These are phyloP conservation scores for Tetrapisispora namnaoensis DNA, from an alignment of 805 yeast species.

Conservation along the genomic window DNA sequence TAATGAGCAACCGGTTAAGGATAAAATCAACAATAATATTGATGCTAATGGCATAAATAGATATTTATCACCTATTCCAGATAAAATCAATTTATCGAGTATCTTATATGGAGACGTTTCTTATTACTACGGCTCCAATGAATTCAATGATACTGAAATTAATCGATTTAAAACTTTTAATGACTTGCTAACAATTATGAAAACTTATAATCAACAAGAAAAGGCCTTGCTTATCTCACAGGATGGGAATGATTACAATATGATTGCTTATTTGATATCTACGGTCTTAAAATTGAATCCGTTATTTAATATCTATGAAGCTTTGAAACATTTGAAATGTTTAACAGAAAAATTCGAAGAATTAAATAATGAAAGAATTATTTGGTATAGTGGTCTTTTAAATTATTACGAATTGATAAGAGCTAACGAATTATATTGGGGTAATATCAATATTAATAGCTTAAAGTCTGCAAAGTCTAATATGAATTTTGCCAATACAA, in stretches of 20 bases:
- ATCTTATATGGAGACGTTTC: conserved; percentile 7
- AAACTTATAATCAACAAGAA: conserved; percentile 11
- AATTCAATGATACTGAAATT: conserved; percentile 10
- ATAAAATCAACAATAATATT: neutral
- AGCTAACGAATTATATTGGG: conserved; percentile 13
- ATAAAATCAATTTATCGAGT: neutral
- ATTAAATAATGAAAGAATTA: conserved; percentile 14
- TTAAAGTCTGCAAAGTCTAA: neutral
- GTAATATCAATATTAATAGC: conserved; percentile 1
- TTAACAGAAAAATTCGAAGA: conserved; percentile 12
- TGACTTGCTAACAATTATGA: conserved; percentile 23
- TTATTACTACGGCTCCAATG: conserved; percentile 6
- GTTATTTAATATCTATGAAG: conserved; percentile 16
- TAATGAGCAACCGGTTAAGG: neutral
- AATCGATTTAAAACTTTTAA: conserved; percentile 20
- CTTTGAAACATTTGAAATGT: conserved; percentile 22
- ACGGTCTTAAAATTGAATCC: conserved; percentile 19
- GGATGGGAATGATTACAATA: conserved; percentile 21
- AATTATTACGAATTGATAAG: conserved; percentile 18
- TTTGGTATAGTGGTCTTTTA: conserved; percentile 18
- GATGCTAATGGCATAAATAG: neutral
- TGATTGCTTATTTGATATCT: conserved; percentile 20
- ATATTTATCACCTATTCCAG: conserved; percentile 4
- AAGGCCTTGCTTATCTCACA: conserved; percentile 18
- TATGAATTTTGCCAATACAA: neutral